phyloP scores from a whole-genome alignment of 768 basidiomycete genomes.

The Hydnomerulius pinastri region DNA sequence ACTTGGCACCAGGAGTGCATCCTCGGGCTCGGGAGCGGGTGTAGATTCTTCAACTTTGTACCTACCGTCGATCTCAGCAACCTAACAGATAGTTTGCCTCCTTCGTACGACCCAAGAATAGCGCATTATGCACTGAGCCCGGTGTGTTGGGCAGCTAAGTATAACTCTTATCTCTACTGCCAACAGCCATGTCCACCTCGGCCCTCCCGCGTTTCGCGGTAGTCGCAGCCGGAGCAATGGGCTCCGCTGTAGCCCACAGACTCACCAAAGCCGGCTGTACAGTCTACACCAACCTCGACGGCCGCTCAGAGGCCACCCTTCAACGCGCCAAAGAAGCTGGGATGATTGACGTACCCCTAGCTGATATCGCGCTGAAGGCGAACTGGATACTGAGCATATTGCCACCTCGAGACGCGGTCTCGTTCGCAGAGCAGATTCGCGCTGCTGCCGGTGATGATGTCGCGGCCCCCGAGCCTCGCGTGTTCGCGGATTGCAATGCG shows the following conservation, averaged over 20 bases:
- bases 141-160: too few species aligned
- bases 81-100: too few species aligned
- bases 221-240: constrained; percentile 62
- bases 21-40: too few species aligned
- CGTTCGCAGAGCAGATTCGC: constrained; percentile 40
- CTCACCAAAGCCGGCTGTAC: constrained; percentile 49
- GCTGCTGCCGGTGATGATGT: neutral
- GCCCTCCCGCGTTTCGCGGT: constrained; percentile 41
- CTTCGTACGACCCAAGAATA: too few species aligned
- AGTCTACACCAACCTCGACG: constrained; percentile 56
- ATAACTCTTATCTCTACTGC: neutral
- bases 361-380: constrained; percentile 37
- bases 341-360: constrained; percentile 43
- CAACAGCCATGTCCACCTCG: constrained; percentile 14
- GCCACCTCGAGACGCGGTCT: constrained; percentile 53
- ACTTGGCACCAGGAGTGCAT: too few species aligned
- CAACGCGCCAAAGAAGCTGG: constrained; percentile 52
- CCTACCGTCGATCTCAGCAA: too few species aligned
- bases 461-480: constrained; percentile 13
- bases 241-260: constrained; percentile 52
- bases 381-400: constrained; percentile 58
- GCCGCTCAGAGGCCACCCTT: constrained; percentile 53
- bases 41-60: too few species aligned
- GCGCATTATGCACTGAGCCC: too few species aligned
- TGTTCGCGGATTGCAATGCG: constrained; percentile 62